Evolutionary conservation across 1,284 basidiomycete genomes (phyloP), one percentile per base, ranked within the genome.

Genomic region (Apiotrichum laibachii): DNA sequence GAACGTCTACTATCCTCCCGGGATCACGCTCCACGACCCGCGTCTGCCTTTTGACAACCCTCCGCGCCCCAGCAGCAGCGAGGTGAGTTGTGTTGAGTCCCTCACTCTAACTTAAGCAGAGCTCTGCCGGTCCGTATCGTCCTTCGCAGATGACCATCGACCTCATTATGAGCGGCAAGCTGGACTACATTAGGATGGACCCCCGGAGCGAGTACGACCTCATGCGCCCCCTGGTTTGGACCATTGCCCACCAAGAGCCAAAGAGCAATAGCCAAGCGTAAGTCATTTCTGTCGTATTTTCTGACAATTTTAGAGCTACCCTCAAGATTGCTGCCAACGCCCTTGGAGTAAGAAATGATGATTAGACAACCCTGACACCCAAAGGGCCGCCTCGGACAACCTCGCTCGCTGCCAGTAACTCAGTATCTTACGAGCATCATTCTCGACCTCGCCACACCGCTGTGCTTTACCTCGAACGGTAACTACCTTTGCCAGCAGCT

Each of bases 401-500:
- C 63, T 12, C 53, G 51, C 5, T 58, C 55, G 15, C 31, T 52
- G 16, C 53, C 48, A 11, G 44, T 53, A 33, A 61, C 58, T 0
- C 63, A 60, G 42, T 52, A 58, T 22, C 48, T 76, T 13, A 64
- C 68, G 44, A 60, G 56, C 31, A 60, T 67, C 19, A 76, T 74
- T 53, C 62, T 72, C 13, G 72, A 73, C 45, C 69, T 60, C 61
- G 72, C 72, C 11, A 67, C 68, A 45, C 57, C 60, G 5, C 71
- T 76, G n/a, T 76, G 74, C 59, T 72, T 66, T 52, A 74, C 72
- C 15, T 72, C 72, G 34, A 74, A 71, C 47, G 74, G 74, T 22
- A 76, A 76, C 56, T 74, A 76, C 50, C 68, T 76, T 16, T 76
- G 74, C 56, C 74, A 76, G 48, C 74, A 76, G 57, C 64, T 76